phyloP scores from a whole-genome alignment of 352 stramenopile species.

The Phytopythium litorale region DNA sequence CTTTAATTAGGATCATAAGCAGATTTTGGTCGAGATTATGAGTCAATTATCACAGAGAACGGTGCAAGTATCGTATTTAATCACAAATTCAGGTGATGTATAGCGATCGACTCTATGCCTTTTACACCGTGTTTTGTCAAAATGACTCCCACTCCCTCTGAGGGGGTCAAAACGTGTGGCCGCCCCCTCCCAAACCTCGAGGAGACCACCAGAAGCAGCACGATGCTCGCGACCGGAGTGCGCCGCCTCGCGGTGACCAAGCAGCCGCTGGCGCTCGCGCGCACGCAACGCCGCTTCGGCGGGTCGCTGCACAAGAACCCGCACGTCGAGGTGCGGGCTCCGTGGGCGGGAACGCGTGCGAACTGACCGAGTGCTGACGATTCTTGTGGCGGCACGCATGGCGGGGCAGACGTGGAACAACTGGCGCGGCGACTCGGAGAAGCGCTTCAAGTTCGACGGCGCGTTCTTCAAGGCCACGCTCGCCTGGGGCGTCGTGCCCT shows the following conservation, averaged over 20 bases:
- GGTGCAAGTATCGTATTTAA: too few species aligned
- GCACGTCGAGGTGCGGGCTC: constrained; percentile 61
- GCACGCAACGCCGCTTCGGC: constrained; percentile 66
- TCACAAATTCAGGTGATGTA: too few species aligned
- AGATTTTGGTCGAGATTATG: too few species aligned
- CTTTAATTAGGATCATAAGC: too few species aligned
- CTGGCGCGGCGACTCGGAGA: constrained; percentile 81
- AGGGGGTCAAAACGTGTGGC: too few species aligned
- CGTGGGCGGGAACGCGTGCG: not conserved
- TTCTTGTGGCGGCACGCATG: not conserved
- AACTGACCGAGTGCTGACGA: not conserved
- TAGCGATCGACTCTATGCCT: too few species aligned
- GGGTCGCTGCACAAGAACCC: constrained; percentile 82
- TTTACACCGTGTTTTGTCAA: too few species aligned
- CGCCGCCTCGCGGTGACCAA: constrained; percentile 38
- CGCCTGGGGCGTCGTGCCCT: constrained; percentile 58
- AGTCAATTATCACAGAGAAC: too few species aligned
- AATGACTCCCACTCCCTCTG: too few species aligned
- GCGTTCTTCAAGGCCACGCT: constrained; percentile 55
- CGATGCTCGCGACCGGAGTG: constrained; percentile 49
- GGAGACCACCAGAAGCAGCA: constrained; percentile 4
- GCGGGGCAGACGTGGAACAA: constrained; percentile 76
- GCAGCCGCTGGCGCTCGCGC: constrained; percentile 38
- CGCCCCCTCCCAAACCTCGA: too few species aligned
- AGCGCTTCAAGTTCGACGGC: constrained; percentile 72